Percentiles rank a stretch among this genome's conserved stretches.
phyloP scores from a whole-genome alignment of 1,139 yeast genomes.

The Spathaspora sp. region DNA sequence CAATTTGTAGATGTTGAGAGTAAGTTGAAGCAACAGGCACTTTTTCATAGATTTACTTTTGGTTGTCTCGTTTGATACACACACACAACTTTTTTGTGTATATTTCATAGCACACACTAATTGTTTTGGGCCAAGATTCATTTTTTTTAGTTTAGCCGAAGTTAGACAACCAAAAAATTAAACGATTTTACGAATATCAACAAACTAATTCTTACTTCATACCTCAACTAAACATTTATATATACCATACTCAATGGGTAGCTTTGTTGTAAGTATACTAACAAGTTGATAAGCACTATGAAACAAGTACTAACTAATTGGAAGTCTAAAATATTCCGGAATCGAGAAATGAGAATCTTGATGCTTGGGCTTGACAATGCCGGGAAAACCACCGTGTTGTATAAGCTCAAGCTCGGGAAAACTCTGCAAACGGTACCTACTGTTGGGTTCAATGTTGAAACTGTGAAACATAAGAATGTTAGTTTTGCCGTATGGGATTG shows the following conservation, averaged over 20 bases:
- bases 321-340: slow-evolving; percentile 54
- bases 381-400: slow-evolving; percentile 81
- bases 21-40: too few relatives aligned
- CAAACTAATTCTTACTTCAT: not conserved
- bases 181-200: not conserved
- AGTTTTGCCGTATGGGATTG: slow-evolving; percentile 97
- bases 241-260: not conserved
- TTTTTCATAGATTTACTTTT: too few relatives aligned
- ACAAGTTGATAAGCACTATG: not conserved
- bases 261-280: not conserved
- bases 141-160: not conserved
- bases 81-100: not conserved
- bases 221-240: not conserved
- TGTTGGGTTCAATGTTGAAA: slow-evolving; percentile 92
- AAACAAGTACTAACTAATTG: not conserved
- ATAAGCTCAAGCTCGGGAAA: slow-evolving; percentile 71
- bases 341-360: slow-evolving; percentile 68
- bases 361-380: slow-evolving; percentile 94
- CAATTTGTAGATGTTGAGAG: too few relatives aligned
- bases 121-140: not conserved
- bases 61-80: not conserved
- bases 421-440: slow-evolving; percentile 87
- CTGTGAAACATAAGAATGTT: slow-evolving; percentile 83
- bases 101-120: not conserved
- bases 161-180: slow-evolving; percentile 1